Evolutionary conservation across 495 filamentous ascomycete species (phyloP), one percentile per base, ranked within the genome.

Genomic region (Annulohypoxylon nitens): DNA sequence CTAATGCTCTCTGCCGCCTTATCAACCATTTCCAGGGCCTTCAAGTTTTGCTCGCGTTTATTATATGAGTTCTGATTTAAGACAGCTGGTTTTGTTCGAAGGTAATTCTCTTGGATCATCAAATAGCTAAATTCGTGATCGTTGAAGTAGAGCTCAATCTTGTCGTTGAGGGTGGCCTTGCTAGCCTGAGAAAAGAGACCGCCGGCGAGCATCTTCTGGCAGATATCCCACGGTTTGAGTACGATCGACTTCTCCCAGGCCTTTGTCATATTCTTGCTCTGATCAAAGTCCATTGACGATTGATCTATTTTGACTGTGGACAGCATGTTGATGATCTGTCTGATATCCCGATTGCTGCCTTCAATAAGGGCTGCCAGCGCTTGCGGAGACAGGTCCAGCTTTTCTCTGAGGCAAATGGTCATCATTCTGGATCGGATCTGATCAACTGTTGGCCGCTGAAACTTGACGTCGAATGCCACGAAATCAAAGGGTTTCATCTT

Each of bases 401-500:
- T 91, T 81, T 99, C 96, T 73, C 97, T 87, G 81, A 91, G 96
- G 74, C 94, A 97, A 62, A 99, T 97, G 2, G 96, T 97, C 82
- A 92, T 94, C 70, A 99, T 92, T 37, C 96, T 86, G 20, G 93
- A 94, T 47, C 95, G 88, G 54, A 98, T 92, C 79, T 94, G 92
- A 51, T 97, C 93, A 9, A 92, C 89, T 2, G 93, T 97, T 23
- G 96, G 96, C 25, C 95, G 91, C 74, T 89, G 87, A 83, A 99
- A 99, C 16, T 90, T 90, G 67, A 99, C 80, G 61, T 97, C 94
- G 76, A 86, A 93, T 18, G 92, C 90, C 63, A 95, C 90, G 70
- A 84, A 82, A 75, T 98, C 94, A 76, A 99, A 98, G 0, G 96
- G 96, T 82, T 93, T 98, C 96, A 99, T 98, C 86, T 99, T 99